Evolutionary conservation across 1,284 basidiomycete genomes (phyloP).

Genomic region (Cerioporus squamosus): DNA sequence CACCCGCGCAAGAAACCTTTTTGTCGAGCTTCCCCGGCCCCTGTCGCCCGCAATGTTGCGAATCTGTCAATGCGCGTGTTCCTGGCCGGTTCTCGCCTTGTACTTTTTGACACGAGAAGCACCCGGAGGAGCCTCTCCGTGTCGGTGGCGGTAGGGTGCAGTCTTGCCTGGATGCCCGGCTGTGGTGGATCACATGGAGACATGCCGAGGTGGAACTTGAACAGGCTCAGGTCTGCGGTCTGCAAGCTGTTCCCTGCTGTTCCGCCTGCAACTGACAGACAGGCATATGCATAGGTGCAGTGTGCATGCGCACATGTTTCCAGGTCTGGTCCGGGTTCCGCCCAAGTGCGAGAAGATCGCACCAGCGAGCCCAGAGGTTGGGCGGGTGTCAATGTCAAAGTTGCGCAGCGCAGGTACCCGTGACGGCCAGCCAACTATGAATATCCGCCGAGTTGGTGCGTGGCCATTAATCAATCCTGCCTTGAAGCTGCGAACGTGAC

Average conservation of each 20-base stretch:
- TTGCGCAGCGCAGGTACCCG: no score
- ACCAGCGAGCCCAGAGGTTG: no score
- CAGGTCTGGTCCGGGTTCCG: not conserved
- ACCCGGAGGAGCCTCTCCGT: not conserved
- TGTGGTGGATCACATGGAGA: not conserved
- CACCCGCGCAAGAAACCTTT: not conserved
- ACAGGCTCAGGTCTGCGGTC: conserved; percentile 1
- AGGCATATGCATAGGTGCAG: not conserved
- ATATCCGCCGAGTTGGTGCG: not conserved
- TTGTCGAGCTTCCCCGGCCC: no score
- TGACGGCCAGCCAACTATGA: not conserved
- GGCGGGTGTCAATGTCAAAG: no score
- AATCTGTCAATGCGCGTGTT: not conserved
- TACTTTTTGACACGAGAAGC: not conserved
- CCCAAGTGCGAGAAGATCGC: not conserved
- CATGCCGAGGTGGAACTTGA: not conserved
- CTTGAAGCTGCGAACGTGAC: not conserved
- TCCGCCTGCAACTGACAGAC: not conserved
- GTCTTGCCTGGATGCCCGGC: not conserved
- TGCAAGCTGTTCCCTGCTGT: not conserved
- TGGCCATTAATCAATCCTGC: not conserved
- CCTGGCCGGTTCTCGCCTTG: not conserved
- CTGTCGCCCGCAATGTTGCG: no score
- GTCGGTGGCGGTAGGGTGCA: not conserved
- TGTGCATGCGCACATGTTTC: not conserved